phyloP scores from a whole-genome alignment of 2,329 filamentous ascomycete species.

The Dothistroma septosporum region DNA sequence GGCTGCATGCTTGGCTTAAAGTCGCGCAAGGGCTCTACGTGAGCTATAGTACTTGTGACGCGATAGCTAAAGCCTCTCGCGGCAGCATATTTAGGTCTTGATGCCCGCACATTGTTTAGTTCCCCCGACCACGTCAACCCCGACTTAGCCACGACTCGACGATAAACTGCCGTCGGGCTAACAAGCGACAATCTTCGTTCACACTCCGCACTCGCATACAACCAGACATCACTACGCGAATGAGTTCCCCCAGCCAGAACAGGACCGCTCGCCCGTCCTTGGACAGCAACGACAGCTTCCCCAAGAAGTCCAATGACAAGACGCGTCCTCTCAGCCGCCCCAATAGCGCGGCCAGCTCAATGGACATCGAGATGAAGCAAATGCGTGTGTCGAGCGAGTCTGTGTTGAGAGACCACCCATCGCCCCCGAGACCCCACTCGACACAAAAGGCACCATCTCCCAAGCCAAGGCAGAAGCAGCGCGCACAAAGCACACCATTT shows the following conservation, averaged over 20 bases:
- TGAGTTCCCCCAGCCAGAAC: background rate
- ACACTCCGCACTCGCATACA: background rate
- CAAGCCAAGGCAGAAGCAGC: conserved; percentile 11
- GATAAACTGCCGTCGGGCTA: background rate
- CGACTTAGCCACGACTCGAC: background rate
- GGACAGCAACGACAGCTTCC: conserved; percentile 2
- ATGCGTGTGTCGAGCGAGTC: conserved; percentile 10
- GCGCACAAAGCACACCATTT: conserved; percentile 17
- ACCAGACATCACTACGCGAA: background rate
- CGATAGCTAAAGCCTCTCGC: background rate
- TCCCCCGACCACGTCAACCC: background rate
- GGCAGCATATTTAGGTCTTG: background rate
- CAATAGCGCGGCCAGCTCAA: conserved; percentile 12
- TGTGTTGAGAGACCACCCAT: background rate
- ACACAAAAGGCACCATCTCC: conserved; percentile 5
- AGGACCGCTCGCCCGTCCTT: background rate
- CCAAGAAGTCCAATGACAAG: conserved; percentile 8
- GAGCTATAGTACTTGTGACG: background rate
- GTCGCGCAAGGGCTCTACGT: background rate
- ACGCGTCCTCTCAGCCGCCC: conserved; percentile 16
- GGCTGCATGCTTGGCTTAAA: background rate
- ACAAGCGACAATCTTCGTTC: background rate
- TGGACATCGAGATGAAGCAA: conserved; percentile 15
- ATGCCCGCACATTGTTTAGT: background rate
- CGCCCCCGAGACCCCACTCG: background rate